Percentiles rank a stretch among this genome's conserved stretches.
phyloP scores from a whole-genome alignment of 495 filamentous ascomycete species.

The Alectoria sarmentosa region DNA sequence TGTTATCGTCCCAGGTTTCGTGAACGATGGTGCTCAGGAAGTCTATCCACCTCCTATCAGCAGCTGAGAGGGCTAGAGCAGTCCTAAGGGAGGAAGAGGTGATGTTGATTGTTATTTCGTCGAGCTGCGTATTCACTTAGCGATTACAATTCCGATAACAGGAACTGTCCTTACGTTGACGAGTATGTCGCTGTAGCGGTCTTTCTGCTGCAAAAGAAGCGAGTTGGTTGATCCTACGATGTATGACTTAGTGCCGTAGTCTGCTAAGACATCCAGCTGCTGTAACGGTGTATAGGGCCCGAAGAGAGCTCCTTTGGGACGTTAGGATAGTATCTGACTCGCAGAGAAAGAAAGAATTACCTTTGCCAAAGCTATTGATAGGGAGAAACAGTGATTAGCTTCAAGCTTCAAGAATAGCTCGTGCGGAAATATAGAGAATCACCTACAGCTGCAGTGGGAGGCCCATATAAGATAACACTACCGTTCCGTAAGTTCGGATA shows the following conservation, averaged over 20 bases:
- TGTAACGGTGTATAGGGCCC: slow-evolving; percentile 96
- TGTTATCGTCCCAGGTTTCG: slow-evolving; percentile 91
- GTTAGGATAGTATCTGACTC: background rate
- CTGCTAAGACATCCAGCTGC: slow-evolving; percentile 88
- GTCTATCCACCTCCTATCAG: slow-evolving; percentile 95
- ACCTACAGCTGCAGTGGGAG: slow-evolving; percentile 71
- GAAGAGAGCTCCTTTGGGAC: slow-evolving; percentile 76
- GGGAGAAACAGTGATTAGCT: slow-evolving; percentile 1
- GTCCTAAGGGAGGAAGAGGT: slow-evolving; percentile 68
- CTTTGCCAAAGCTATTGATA: slow-evolving; percentile 64
- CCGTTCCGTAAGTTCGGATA: slow-evolving; percentile 27
- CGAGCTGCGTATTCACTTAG: slow-evolving; percentile 49
- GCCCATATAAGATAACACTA: slow-evolving; percentile 87
- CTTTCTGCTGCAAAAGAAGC: slow-evolving; percentile 83
- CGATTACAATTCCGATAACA: no score
- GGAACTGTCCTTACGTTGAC: slow-evolving; percentile 75
- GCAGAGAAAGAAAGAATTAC: background rate
- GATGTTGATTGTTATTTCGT: slow-evolving; percentile 81
- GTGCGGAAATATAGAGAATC: background rate
- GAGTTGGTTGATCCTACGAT: slow-evolving; percentile 97
- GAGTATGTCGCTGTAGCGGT: slow-evolving; percentile 95
- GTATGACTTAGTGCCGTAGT: slow-evolving; percentile 93
- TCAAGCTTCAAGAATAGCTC: background rate
- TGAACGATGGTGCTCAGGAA: slow-evolving; percentile 87
- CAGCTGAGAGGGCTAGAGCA: slow-evolving; percentile 72